Evolutionary conservation across 345 rosid species (phyloP), one percentile per base, ranked within the genome.

Genomic region (Corchorus capsularis): DNA sequence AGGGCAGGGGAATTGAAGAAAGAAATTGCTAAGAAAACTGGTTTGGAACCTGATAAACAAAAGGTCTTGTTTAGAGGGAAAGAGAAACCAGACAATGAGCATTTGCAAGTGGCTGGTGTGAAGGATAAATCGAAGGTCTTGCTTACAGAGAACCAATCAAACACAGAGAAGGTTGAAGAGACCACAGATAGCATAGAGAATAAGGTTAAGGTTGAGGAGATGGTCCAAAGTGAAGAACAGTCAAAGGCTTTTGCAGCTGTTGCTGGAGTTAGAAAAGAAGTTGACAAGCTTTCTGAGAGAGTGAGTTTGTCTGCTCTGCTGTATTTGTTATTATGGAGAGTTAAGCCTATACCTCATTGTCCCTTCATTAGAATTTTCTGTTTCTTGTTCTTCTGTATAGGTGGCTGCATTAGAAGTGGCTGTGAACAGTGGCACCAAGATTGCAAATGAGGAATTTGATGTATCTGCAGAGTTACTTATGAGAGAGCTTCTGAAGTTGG

Each of bases 401-500:
- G 91, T 90, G 62, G 80, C 87, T 85, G 97, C 88, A 39, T 77
- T 94, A 50, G 89, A 90, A 82, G 92, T 86, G 75, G 86, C 82
- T 72, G 87, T 94, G 78, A 86, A 86, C 72, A 77, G 87, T 72
- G 95, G 94, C 54, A 88, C 91, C 2, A 83, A 86, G 81, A 82
- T 93, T 57, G 83, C 89, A 0, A 83, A 75, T 10, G 73, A 86
- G 83, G 96, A 94, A 79, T 90, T 93, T 81, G 91, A 74, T 41
- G 67, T 84, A 61, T 78, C 90, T 8, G 83, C 95, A 2, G 98
- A 94, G 89, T 86, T 94, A 78, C 92, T 94, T 11, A 94, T 94
- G 98, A 88, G 85, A 78, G 90, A 90, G 83, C 67, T 94, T 85
- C 93, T 94, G 75, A 91, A 90, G 74, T 77, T 94, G 86, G 98